A percentile compares a stretch with the other conserved stretches of the same genome.
Evolutionary conservation across 202 grass and related monocot species (phyloP).

Genomic region (Panicum hallii): DNA sequence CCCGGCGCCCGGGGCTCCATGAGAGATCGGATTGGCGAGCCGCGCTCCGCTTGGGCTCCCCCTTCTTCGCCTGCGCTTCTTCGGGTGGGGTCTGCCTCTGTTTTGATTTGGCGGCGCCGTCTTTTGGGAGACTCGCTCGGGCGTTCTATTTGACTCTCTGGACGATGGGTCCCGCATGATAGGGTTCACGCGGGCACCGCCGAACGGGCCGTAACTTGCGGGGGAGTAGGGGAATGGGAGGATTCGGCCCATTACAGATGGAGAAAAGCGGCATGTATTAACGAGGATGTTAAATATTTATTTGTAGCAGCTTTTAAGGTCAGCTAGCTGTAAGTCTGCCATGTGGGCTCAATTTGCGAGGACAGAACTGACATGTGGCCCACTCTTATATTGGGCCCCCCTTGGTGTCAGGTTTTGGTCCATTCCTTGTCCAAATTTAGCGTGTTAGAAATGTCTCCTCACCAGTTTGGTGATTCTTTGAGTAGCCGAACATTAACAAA

Average conservation of each 20-base stretch:
- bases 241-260: constrained; percentile 14
- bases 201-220: not conserved
- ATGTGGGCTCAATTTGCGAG: too few relatives aligned
- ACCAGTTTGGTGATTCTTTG: too few relatives aligned
- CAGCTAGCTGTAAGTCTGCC: too few relatives aligned
- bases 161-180: constrained; percentile 1
- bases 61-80: not conserved
- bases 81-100: not conserved
- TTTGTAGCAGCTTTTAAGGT: too few relatives aligned
- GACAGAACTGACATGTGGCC: too few relatives aligned
- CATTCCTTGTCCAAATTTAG: too few relatives aligned
- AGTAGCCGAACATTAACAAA: too few relatives aligned
- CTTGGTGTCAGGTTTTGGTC: too few relatives aligned
- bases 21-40: constrained; percentile 24
- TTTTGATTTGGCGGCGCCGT: constrained; percentile 30
- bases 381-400: too few relatives aligned
- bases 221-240: not conserved
- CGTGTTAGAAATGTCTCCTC: too few relatives aligned
- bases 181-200: constrained; percentile 40
- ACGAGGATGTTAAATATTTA: too few relatives aligned
- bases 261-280: not conserved
- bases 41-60: not conserved
- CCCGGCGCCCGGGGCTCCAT: constrained; percentile 42
- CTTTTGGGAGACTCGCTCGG: not conserved
- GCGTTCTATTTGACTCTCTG: constrained; percentile 7